phyloP scores from a whole-genome alignment of 768 basidiomycete genomes.

The Rubroboletus satanas region DNA sequence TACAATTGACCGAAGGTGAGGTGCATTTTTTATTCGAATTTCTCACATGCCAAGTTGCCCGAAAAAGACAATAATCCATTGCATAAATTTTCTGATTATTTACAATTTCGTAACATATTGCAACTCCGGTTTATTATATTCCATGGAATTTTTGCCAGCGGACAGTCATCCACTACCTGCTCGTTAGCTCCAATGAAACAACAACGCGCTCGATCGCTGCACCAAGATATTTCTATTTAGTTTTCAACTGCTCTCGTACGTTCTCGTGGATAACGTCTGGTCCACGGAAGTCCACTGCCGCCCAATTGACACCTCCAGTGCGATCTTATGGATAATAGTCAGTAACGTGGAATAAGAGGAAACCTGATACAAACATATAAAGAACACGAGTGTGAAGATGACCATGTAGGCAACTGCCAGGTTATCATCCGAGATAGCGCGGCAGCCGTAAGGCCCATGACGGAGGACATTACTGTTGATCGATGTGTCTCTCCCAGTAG shows the following conservation, averaged over 20 bases:
- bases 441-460: slow-evolving; percentile 42
- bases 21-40: no score
- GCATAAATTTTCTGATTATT: no score
- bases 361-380: not conserved
- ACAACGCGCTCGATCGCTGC: slow-evolving; percentile 9
- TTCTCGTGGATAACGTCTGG: slow-evolving; percentile 59
- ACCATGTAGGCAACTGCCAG: slow-evolving; percentile 68
- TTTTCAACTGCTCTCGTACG: slow-evolving; percentile 42
- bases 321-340: slow-evolving; percentile 37
- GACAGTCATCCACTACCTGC: no score
- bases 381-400: slow-evolving; percentile 55
- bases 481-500: not conserved
- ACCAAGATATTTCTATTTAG: slow-evolving; percentile 30
- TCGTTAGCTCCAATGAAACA: not conserved
- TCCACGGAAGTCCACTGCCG: slow-evolving; percentile 61
- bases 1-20: no score
- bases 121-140: no score
- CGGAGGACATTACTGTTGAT: slow-evolving; percentile 54
- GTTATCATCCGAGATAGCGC: slow-evolving; percentile 53
- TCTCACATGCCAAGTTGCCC: no score
- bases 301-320: slow-evolving; percentile 58
- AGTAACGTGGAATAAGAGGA: not conserved
- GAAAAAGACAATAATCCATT: no score
- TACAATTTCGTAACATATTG: no score
- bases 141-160: no score